These are phyloP conservation scores for Hemisphaericaspora nanyangensis DNA, from an alignment of 805 yeast species.

Conservation along the genomic window DNA sequence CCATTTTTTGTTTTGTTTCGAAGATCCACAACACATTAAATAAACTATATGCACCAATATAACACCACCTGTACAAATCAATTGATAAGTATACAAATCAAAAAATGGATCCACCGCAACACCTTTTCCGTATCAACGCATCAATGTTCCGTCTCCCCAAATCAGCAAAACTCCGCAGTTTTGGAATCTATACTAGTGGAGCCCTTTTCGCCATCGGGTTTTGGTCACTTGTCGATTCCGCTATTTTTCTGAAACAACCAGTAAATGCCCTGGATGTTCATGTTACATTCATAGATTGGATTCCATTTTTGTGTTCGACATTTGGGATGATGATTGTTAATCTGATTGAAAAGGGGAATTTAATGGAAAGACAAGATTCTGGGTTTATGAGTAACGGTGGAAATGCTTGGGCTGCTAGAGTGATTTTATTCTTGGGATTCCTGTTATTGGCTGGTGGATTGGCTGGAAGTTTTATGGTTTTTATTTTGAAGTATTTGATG, in stretches of 20 bases:
- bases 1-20: too few relatives aligned
- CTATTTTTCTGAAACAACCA: constrained; percentile 77
- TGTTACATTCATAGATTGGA: constrained; percentile 92
- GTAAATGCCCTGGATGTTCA: constrained; percentile 84
- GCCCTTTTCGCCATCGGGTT: constrained; percentile 80
- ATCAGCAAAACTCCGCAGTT: constrained; percentile 63
- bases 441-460: constrained; percentile 90
- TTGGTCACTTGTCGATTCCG: constrained; percentile 87
- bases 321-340: constrained; percentile 84
- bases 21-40: too few relatives aligned
- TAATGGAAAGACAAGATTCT: constrained; percentile 40
- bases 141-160: constrained; percentile 58
- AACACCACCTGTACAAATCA: too few relatives aligned
- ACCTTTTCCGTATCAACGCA: constrained; percentile 61
- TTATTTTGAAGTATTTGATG: constrained; percentile 78
- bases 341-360: constrained; percentile 63
- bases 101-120: constrained; percentile 12
- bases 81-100: too few relatives aligned
- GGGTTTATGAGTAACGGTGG: constrained; percentile 39
- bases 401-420: constrained; percentile 91
- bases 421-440: constrained; percentile 87
- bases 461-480: constrained; percentile 86
- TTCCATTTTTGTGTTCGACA: constrained; percentile 84
- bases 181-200: constrained; percentile 77
- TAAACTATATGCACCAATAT: too few relatives aligned